phyloP scores from a whole-genome alignment of 2,329 filamentous ascomycete genomes.

The Ceratocystis ficicola region DNA sequence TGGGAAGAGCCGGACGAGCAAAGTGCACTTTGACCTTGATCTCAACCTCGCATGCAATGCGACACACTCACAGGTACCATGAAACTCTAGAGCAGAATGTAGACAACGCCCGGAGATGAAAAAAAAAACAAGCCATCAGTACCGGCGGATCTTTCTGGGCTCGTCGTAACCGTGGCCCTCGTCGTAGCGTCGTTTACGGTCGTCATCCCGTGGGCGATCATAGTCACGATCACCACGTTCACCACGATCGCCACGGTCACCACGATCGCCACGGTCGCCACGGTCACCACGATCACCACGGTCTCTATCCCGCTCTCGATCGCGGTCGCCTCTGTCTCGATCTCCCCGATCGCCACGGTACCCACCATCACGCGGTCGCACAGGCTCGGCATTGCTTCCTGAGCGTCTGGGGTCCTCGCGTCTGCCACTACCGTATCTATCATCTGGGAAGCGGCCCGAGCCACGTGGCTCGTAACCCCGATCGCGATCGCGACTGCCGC shows the following conservation, averaged over 20 bases:
- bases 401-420: conserved; percentile 35
- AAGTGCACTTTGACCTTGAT: not conserved
- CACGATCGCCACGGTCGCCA: conserved; percentile 34
- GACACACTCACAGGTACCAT: not conserved
- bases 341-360: conserved; percentile 37
- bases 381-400: conserved; percentile 74
- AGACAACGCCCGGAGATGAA: no score
- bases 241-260: conserved; percentile 26
- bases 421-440: conserved; percentile 37
- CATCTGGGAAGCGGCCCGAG: conserved; percentile 48
- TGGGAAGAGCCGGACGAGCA: not conserved
- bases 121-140: conserved; percentile 30
- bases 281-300: not conserved
- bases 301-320: conserved; percentile 31
- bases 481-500: conserved; percentile 37
- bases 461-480: conserved; percentile 42
- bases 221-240: conserved; percentile 34
- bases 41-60: no score
- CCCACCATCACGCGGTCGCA: conserved; percentile 37
- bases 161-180: conserved; percentile 76
- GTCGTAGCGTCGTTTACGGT: conserved; percentile 55
- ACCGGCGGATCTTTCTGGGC: conserved; percentile 52
- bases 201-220: conserved; percentile 47
- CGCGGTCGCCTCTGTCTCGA: conserved; percentile 31
- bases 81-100: no score